Evolutionary conservation across 2,329 filamentous ascomycete genomes (phyloP), one percentile per base, ranked within the genome.

Genomic region (Fusarium euwallaceae): DNA sequence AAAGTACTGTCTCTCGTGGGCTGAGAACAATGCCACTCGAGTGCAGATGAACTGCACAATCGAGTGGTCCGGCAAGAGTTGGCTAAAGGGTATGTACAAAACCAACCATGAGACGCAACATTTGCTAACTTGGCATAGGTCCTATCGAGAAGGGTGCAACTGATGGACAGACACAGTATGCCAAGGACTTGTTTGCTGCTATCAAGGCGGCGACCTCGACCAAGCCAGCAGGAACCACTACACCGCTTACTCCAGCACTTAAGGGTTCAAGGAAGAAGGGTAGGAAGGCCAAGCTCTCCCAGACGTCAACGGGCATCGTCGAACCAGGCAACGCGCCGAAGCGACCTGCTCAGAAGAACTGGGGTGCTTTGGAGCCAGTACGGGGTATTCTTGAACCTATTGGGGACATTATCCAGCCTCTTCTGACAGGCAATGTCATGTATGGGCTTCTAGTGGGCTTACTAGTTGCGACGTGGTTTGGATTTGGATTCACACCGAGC

Each of bases 51-150:
- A 93, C 76, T 98, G 95, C 82, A 93, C 92, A 3, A 94, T 98
- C 51, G 97, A 99, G 80, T 99, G 97, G 97, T 92, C 93, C 4
- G 95, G 95, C 78, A 99, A 98, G 88, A 98, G 95, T 86, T 99
- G 97, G 97, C 86, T 99, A 55, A 98, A 97, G 86, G 94, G 95
- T 97, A 86, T 81, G 87, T 80, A 7, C n/a, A 55, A 32, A 59
- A 0, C 11, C 37, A 55, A 43, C 12, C 43, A 24, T 12, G 22
- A 53, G n/a, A 16, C 27, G 43, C 12, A 29, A 32, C 20, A 12
- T 27, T 59, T 69, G 60, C 82, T 86, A 73, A 87, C 68, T 37
- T 22, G 60, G 62, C 51, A 39, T 75, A 98, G 95, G 94, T 72
- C 94, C 97, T 3, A 99, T 99, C 77, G 97, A 99, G 82, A 98